Conservation (phyloP, 2,329 filamentous ascomycete species). For the Fusarium sacchari region DNA sequence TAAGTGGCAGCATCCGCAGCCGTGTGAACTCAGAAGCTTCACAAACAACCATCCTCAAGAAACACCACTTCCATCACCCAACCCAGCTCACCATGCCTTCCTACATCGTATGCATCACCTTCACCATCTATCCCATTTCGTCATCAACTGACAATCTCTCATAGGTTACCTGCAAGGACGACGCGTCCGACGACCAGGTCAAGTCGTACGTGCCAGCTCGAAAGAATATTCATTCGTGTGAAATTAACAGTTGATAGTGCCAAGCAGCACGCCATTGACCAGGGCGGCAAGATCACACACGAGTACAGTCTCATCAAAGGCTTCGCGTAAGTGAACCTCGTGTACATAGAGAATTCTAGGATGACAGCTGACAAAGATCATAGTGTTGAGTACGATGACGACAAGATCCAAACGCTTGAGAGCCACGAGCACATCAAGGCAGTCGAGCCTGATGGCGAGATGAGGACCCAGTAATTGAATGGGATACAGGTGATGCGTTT, state of each 20-base stretch:
- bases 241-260: conserved; percentile 61
- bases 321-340: conserved; percentile 76
- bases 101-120: conserved; percentile 61
- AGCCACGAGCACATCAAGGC: conserved; percentile 75
- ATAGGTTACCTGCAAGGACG: conserved; percentile 83
- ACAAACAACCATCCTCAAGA: conserved; percentile 24
- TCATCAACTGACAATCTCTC: conserved; percentile 24
- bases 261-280: conserved; percentile 77
- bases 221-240: not conserved
- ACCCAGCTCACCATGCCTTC: conserved; percentile 59
- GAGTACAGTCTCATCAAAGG: conserved; percentile 91
- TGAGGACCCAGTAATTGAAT: conserved; percentile 73
- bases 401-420: conserved; percentile 72
- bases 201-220: conserved; percentile 63
- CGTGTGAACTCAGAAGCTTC: conserved; percentile 18
- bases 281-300: conserved; percentile 85
- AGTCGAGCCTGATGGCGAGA: conserved; percentile 78
- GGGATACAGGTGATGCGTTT: not conserved
- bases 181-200: conserved; percentile 73
- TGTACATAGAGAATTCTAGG: not conserved
- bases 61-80: conserved; percentile 23
- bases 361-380: not conserved
- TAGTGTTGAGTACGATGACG: conserved; percentile 79
- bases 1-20: conserved; percentile 38
- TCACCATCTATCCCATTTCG: not conserved